phyloP scores from a whole-genome alignment of 306 rosid species.

The Prunus campanulata region DNA sequence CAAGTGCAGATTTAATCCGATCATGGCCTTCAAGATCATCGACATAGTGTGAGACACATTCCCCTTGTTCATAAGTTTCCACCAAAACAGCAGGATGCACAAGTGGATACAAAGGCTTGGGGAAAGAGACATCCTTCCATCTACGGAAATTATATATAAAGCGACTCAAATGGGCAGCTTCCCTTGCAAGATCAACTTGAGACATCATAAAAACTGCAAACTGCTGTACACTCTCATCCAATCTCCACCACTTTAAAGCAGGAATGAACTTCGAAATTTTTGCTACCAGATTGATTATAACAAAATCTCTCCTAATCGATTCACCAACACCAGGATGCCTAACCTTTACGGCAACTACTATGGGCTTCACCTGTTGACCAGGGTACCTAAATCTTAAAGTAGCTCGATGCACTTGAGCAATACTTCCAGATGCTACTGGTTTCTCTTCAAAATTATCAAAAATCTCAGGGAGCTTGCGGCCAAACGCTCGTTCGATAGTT shows the following conservation, averaged over 20 bases:
- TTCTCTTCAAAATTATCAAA: slow-evolving; percentile 90
- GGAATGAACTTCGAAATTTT: slow-evolving; percentile 76
- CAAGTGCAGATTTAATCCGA: slow-evolving; percentile 75
- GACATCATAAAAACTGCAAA: slow-evolving; percentile 99
- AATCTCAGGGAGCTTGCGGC: slow-evolving; percentile 78
- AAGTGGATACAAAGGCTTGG: slow-evolving; percentile 94
- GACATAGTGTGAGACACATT: slow-evolving; percentile 82
- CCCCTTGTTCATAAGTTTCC: slow-evolving; percentile 95
- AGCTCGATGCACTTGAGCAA: slow-evolving; percentile 98
- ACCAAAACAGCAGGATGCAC: slow-evolving; percentile 98
- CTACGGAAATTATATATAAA: slow-evolving; percentile 85
- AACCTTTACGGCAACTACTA: slow-evolving; percentile 89
- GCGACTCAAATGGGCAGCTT: slow-evolving; percentile 98
- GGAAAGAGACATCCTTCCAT: slow-evolving; percentile 98
- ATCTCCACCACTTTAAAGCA: slow-evolving; percentile 85
- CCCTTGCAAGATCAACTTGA: slow-evolving; percentile 99
- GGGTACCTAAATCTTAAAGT: slow-evolving; percentile 77
- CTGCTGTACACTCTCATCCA: slow-evolving; percentile 99
- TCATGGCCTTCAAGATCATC: slow-evolving; percentile 84
- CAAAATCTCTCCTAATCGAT: slow-evolving; percentile 93
- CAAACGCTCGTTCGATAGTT: slow-evolving; percentile 88
- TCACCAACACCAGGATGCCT: slow-evolving; percentile 99
- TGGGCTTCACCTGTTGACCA: slow-evolving; percentile 75
- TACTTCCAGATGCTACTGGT: slow-evolving; percentile 98
- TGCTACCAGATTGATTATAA: slow-evolving; percentile 71